These are phyloP conservation scores for Filobasidium uniguttulatum DNA, from an alignment of 1,284 basidiomycete genomes.

Conservation along the genomic window DNA sequence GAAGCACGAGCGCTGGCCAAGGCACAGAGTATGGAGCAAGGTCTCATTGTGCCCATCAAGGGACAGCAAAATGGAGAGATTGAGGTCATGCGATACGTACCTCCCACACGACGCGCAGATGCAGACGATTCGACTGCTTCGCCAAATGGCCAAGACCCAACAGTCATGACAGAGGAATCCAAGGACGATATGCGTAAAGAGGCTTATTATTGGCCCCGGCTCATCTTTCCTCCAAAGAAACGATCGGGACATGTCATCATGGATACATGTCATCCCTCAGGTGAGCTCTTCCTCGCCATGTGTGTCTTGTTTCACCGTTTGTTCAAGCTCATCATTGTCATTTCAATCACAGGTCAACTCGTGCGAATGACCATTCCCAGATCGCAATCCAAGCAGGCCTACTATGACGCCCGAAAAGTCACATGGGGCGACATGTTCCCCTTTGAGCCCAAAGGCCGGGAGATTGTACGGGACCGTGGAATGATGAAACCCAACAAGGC, in stretches of 20 bases:
- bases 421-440: slow-evolving; percentile 93
- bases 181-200: slow-evolving; percentile 26
- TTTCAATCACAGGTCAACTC: slow-evolving; percentile 52
- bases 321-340: slow-evolving; percentile 3
- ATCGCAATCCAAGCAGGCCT: slow-evolving; percentile 85
- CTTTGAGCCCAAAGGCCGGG: slow-evolving; percentile 59
- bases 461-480: slow-evolving; percentile 46
- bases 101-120: neutral
- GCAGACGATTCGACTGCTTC: neutral
- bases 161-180: slow-evolving; percentile 8
- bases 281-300: slow-evolving; percentile 46
- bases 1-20: slow-evolving; percentile 20
- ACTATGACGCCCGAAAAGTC: slow-evolving; percentile 87
- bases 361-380: slow-evolving; percentile 81
- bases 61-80: slow-evolving; percentile 19
- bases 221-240: slow-evolving; percentile 81
- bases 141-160: slow-evolving; percentile 1
- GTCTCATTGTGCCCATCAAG: slow-evolving; percentile 14
- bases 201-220: slow-evolving; percentile 71
- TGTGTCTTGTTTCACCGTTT: neutral
- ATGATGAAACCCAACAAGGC: slow-evolving; percentile 23
- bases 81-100: slow-evolving; percentile 5
- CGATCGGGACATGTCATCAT: slow-evolving; percentile 84
- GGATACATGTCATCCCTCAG: slow-evolving; percentile 72
- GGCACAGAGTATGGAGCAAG: slow-evolving; percentile 25